phyloP scores from a whole-genome alignment of 371 early-diverging fungal species.

The Mortierella sp. region DNA sequence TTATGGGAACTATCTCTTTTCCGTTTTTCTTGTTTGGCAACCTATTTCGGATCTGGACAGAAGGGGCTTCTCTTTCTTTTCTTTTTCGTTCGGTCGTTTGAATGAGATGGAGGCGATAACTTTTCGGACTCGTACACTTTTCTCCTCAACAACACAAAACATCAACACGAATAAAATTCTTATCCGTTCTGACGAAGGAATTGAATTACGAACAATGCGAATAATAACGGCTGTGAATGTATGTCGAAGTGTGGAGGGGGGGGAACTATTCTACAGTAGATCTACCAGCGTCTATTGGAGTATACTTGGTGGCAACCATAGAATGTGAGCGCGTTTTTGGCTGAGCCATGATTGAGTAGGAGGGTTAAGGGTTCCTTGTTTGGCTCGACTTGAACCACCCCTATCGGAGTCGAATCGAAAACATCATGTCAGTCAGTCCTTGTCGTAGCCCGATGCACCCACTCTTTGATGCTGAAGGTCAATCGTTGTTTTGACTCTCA shows the following conservation, averaged over 20 bases:
- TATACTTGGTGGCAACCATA: too few relatives aligned
- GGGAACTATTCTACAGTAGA: too few relatives aligned
- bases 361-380: too few relatives aligned
- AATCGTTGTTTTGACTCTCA: too few relatives aligned
- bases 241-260: background rate
- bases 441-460: too few relatives aligned
- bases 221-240: background rate
- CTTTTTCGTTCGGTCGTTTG: background rate
- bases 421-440: too few relatives aligned
- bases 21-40: background rate
- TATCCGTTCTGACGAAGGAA: constrained; percentile 11
- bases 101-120: background rate
- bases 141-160: background rate
- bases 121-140: constrained; percentile 4
- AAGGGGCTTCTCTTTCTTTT: background rate
- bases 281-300: too few relatives aligned
- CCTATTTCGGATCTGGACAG: background rate
- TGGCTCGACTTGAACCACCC: too few relatives aligned
- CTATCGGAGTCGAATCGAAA: too few relatives aligned
- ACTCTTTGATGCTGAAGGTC: too few relatives aligned
- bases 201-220: background rate
- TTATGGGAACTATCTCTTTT: background rate
- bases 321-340: too few relatives aligned
- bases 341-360: too few relatives aligned
- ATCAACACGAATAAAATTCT: constrained; percentile 7